phyloP scores from a whole-genome alignment of 2,329 filamentous ascomycete genomes.

The Sporothrix curviconia region DNA sequence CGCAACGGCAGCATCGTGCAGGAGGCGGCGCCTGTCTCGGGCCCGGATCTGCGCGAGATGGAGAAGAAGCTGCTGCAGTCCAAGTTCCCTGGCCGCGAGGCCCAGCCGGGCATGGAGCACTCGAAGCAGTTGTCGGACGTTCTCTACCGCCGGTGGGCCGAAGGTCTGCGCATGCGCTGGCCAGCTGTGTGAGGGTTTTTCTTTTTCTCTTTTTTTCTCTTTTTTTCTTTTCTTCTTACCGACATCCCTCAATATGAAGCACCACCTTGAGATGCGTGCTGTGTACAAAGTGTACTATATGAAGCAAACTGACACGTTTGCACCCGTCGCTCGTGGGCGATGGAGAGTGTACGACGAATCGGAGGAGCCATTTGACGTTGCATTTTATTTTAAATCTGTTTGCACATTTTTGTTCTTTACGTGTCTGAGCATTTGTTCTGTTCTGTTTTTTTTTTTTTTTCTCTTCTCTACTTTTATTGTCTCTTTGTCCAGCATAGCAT shows the following conservation, averaged over 20 bases:
- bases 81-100: slow-evolving; percentile 49
- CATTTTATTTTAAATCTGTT: no score
- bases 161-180: slow-evolving; percentile 58
- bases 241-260: no score
- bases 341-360: no score
- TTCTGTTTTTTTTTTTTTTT: no score
- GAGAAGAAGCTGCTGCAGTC: slow-evolving; percentile 44
- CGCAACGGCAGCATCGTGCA: slow-evolving; percentile 45
- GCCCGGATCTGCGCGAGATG: slow-evolving; percentile 36
- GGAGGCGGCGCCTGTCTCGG: slow-evolving; percentile 26
- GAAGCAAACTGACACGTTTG: no score
- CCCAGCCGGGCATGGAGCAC: slow-evolving; percentile 77
- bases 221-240: background rate
- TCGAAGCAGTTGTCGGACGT: slow-evolving; percentile 83
- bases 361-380: no score
- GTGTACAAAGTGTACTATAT: no score
- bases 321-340: no score
- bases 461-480: background rate
- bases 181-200: slow-evolving; percentile 16
- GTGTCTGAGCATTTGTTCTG: no score
- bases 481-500: slow-evolving; percentile 3
- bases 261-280: no score
- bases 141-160: slow-evolving; percentile 83
- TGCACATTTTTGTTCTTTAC: background rate
- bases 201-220: background rate